Evolutionary conservation across 2,329 filamentous ascomycete genomes (phyloP), one percentile per base, ranked within the genome.

Genomic region (Paramyrothecium sp.): DNA sequence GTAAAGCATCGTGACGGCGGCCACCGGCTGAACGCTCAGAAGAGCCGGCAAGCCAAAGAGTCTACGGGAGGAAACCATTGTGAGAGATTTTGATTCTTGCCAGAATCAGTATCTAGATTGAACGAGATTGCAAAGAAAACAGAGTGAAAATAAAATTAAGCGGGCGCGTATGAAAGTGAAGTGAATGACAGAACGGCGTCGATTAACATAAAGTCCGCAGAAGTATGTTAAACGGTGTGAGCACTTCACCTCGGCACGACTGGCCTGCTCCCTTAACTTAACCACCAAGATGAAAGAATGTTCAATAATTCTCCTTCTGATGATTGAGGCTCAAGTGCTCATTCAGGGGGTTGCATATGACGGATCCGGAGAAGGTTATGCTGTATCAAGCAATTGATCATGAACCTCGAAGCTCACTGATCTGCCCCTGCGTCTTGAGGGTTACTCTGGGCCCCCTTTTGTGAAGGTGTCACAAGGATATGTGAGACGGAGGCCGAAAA

Each of bases 1-100:
- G 44, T 59, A 57, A 44, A 61, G 41, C 57, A 61, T 57, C 46
- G 53, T 58, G 48, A 58, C 33, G 23, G 59, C 59, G 44, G 46
- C 26, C 13, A 56, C 59, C 1, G 56, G 34, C 48, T 41, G 41
- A 20, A 53, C 48, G 23, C 56, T 58, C 58, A 60, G 51, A 49
- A 60, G 53, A 56, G 55, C 47, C 26, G 53, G 53, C 7, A 60
- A 53, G 26, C 53, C 55, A 7, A 53, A 12, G 41, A 55, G 13
- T 41, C 34, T 49, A 8, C 49, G 33, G 11, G 30, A 41, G 33
- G 19, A 51, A 12, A 53, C 53, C 55, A 59, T 59, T n/a, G 34
- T n/a, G 34, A 41, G 11, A 41, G n/a, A 41, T 41, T 41, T 11
- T 41, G 34, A 41, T 41, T 41, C 34, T 41, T n/a, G 34, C 34